Evolutionary conservation across 2,329 filamentous ascomycete species (phyloP), one percentile per base, ranked within the genome.

Genomic region (Calonectria leucothoes): DNA sequence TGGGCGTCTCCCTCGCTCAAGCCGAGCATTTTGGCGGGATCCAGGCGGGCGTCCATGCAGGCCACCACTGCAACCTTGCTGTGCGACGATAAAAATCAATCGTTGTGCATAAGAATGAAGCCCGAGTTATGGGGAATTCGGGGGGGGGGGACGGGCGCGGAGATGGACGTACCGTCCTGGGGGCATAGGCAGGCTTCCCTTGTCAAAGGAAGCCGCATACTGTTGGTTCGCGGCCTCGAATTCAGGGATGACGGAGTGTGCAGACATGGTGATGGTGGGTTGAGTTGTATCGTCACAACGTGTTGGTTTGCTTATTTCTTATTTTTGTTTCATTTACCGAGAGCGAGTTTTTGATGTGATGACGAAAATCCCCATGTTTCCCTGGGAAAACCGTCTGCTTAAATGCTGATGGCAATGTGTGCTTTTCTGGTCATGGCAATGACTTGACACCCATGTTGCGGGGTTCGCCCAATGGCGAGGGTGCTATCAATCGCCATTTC

Each of bases 21-120:
- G 0, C 78, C 78, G 0, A 80, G 75, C 0, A 74, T 55, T 42
- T 76, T 77, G 4, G 69, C 75, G 0, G 94, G 92, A 78, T 96
- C 78, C 73, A 92, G 87, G 29, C 94, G 91, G 2, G 94, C 93
- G 80, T 97, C 94, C 94, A 96, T 97, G 84, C 94, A 97, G 0
- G 93, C 94, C 31, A 96, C 88, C 23, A 83, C 77, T 6, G 79
- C 76, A n/a, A 84, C 81, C 10, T 85, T 83, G 17, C 83, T 85
- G 23, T 17, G 25, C 4, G 15, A 33, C 64, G 2, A 49, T 25
- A 42, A 42, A 20, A 11, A 31, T 63, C 8, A 52, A 37, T 12
- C 10, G 33, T 10, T 27, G 23, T 8, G 11, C n/a, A 37, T 17
- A 10, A 23, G 25, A n/a, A n/a, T n/a, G 39, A 42, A 20, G 8